Conservation (phyloP, 1,284 basidiomycete genomes). For the Limonomyces culmigenus region DNA sequence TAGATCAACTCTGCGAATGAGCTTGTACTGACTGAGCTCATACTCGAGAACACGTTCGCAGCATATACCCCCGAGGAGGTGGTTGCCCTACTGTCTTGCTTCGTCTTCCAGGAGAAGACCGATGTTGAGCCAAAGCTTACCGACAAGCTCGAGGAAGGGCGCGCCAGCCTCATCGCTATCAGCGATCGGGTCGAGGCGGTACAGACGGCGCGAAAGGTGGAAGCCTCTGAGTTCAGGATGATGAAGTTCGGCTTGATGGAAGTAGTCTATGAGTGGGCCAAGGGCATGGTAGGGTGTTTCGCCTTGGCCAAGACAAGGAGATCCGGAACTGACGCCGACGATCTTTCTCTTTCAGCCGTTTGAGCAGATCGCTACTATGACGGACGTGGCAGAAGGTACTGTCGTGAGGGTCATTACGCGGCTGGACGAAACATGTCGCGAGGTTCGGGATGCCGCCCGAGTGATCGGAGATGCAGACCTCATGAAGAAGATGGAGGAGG, state of each 20-base stretch:
- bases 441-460: conserved; percentile 91
- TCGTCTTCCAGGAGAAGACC: conserved; percentile 96
- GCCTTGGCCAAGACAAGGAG: not conserved
- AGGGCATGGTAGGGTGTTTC: conserved; percentile 66
- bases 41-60: conserved; percentile 88
- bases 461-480: conserved; percentile 94
- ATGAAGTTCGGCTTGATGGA: conserved; percentile 86
- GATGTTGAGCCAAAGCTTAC: conserved; percentile 73
- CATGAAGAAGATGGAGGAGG: conserved; percentile 96
- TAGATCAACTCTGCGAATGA: conserved; percentile 97
- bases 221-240: conserved; percentile 58
- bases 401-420: conserved; percentile 95
- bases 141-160: conserved; percentile 63
- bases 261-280: conserved; percentile 98
- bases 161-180: conserved; percentile 64
- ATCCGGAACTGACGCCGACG: conserved; percentile 3
- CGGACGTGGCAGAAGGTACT: conserved; percentile 93
- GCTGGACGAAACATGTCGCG: conserved; percentile 92
- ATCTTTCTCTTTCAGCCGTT: conserved; percentile 57
- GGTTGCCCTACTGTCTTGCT: conserved; percentile 91
- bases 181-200: conserved; percentile 71
- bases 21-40: conserved; percentile 90
- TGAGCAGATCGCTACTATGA: conserved; percentile 82
- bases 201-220: conserved; percentile 68
- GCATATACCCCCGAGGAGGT: conserved; percentile 89